A percentile compares a stretch with the other conserved stretches of the same genome.
Evolutionary conservation across 331 rosid species (phyloP).

Genomic region (Rosa hybrid): DNA sequence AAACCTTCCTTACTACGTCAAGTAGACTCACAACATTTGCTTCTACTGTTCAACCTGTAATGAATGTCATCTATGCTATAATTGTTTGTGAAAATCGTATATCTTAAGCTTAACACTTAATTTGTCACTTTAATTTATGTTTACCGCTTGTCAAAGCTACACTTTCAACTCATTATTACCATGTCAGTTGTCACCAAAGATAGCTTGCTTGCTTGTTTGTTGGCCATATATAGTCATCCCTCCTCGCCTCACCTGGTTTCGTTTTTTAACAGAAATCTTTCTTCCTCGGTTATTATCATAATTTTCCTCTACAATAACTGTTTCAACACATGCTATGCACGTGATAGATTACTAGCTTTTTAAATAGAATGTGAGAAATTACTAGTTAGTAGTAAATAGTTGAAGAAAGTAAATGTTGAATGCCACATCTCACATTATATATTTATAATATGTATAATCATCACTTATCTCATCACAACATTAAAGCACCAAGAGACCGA

Average conservation of each 20-base stretch:
- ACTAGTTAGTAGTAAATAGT: neutral
- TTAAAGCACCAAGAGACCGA: constrained; percentile 1
- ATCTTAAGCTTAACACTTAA: neutral
- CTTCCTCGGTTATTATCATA: neutral
- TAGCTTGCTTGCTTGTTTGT: too few species aligned
- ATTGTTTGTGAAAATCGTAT: constrained; percentile 15
- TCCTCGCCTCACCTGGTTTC: too few species aligned
- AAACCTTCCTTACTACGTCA: constrained; percentile 90
- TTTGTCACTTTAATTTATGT: neutral
- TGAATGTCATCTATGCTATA: neutral
- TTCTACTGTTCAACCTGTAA: constrained; percentile 12
- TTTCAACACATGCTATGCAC: too few species aligned
- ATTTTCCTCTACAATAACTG: too few species aligned
- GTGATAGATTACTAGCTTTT: too few species aligned
- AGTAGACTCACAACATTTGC: constrained; percentile 37
- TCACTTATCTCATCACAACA: neutral
- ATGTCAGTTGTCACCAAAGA: too few species aligned
- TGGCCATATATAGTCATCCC: too few species aligned
- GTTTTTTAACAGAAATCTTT: neutral
- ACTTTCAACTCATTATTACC: too few species aligned
- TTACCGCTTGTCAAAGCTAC: neutral
- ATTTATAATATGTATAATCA: neutral
- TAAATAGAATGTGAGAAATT: too few species aligned
- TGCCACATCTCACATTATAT: neutral
- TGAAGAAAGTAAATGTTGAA: neutral